These are phyloP conservation scores for Rhytidhysteron rufulum DNA, from an alignment of 2,329 filamentous ascomycete species.

Conservation along the genomic window DNA sequence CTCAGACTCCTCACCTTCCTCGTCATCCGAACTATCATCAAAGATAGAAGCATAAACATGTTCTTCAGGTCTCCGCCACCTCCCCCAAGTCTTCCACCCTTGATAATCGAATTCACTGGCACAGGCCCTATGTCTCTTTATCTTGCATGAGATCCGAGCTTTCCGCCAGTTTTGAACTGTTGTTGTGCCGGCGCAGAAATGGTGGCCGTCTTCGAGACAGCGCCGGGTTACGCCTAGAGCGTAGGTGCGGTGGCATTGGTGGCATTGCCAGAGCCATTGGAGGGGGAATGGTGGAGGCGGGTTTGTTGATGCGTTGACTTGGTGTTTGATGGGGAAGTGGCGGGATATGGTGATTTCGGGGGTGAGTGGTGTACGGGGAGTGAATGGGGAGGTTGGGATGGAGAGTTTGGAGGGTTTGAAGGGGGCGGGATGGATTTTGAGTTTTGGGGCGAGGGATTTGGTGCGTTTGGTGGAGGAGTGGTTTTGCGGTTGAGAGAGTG, in stretches of 20 bases:
- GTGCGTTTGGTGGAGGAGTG: conserved; percentile 1
- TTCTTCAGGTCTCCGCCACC: conserved; percentile 36
- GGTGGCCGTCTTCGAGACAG: conserved; percentile 53
- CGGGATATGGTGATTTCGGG: conserved; percentile 8
- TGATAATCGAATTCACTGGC: conserved; percentile 51
- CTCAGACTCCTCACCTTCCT: not conserved
- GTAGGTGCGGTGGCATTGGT: conserved; percentile 48
- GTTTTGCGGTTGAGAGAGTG: not conserved
- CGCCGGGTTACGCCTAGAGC: conserved; percentile 48
- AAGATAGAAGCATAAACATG: conserved; percentile 13
- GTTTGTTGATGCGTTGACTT: conserved; percentile 4
- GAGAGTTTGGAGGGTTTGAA: conserved; percentile 43
- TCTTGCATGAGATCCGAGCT: conserved; percentile 1
- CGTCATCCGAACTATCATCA: too few species aligned
- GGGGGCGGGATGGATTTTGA: conserved; percentile 34
- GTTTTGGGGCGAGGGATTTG: conserved; percentile 1
- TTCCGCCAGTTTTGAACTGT: conserved; percentile 31
- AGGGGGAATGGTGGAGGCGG: conserved; percentile 32
- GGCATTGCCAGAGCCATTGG: conserved; percentile 53
- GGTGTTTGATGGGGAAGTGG: conserved; percentile 14
- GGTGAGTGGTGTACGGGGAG: conserved; percentile 26
- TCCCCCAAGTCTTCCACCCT: conserved; percentile 47
- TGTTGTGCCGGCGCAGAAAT: conserved; percentile 49
- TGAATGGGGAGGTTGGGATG: conserved; percentile 44
- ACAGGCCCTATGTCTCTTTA: conserved; percentile 41